A percentile compares a stretch with the other conserved stretches of the same genome.
These are phyloP conservation scores for Zoysia japonica DNA, from an alignment of 176 grass and related monocot species.

Conservation along the genomic window DNA sequence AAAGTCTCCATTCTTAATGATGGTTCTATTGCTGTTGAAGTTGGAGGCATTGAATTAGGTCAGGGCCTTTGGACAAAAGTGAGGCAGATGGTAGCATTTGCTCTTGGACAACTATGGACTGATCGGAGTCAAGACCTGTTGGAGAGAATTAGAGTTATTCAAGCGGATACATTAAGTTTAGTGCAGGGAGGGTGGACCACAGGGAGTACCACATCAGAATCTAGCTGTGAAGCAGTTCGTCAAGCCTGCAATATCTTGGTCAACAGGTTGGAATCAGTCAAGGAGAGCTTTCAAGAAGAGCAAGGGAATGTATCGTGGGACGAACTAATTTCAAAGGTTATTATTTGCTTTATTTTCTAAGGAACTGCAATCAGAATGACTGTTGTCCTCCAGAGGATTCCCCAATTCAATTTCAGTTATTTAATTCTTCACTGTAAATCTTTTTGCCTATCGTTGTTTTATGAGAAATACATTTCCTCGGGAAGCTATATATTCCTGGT, in stretches of 20 bases:
- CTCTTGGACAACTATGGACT: slow-evolving; percentile 74
- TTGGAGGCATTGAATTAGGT: slow-evolving; percentile 96
- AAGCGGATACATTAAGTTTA: slow-evolving; percentile 81
- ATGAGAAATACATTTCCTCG: neutral
- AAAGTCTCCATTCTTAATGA: slow-evolving; percentile 86
- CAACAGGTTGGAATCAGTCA: slow-evolving; percentile 70
- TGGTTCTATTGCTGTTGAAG: slow-evolving; percentile 92
- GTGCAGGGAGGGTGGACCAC: slow-evolving; percentile 85
- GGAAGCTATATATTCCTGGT: neutral
- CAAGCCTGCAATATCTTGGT: slow-evolving; percentile 69
- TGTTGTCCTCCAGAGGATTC: neutral
- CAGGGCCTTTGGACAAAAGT: slow-evolving; percentile 99
- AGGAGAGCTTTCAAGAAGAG: slow-evolving; percentile 68
- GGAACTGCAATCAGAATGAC: slow-evolving; percentile 9
- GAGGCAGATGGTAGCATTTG: slow-evolving; percentile 83
- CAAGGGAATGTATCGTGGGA: slow-evolving; percentile 63
- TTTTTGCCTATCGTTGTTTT: neutral
- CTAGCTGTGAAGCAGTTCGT: slow-evolving; percentile 81
- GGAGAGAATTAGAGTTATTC: slow-evolving; percentile 75
- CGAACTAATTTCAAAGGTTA: slow-evolving; percentile 70
- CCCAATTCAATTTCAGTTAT: neutral
- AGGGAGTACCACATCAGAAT: slow-evolving; percentile 96
- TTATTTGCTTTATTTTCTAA: slow-evolving; percentile 11
- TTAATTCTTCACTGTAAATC: neutral
- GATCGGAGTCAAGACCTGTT: slow-evolving; percentile 64